A percentile compares a stretch with the other conserved stretches of the same genome.
These are phyloP conservation scores for Globisporangium rhizosaccharum DNA, from an alignment of 352 stramenopile genomes.

Conservation along the genomic window DNA sequence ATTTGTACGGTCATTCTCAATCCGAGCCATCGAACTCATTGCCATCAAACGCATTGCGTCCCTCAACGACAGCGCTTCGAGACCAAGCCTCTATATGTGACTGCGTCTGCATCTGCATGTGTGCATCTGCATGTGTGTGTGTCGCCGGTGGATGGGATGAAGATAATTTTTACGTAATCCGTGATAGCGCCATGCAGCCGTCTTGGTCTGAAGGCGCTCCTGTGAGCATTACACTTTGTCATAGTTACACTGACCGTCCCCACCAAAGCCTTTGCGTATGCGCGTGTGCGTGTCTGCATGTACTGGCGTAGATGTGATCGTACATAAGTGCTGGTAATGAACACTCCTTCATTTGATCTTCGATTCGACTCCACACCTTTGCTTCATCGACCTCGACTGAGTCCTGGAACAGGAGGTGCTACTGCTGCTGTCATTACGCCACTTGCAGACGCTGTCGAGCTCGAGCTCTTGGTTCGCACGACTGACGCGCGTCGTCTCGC, in stretches of 20 bases:
- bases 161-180: slow-evolving; percentile 14
- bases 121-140: slow-evolving; percentile 1
- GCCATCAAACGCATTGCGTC: no score
- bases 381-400: slow-evolving; percentile 5
- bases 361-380: neutral
- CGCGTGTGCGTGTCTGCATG: neutral
- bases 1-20: no score
- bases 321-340: no score
- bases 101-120: neutral
- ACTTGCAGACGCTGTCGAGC: slow-evolving; percentile 12
- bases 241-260: slow-evolving; percentile 60
- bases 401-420: neutral
- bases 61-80: no score
- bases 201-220: slow-evolving; percentile 18
- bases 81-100: no score
- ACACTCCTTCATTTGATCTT: no score
- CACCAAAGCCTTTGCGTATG: neutral
- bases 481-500: slow-evolving; percentile 20
- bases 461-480: slow-evolving; percentile 32
- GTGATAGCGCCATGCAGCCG: slow-evolving; percentile 17
- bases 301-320: neutral
- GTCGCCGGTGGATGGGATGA: slow-evolving; percentile 12
- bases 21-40: no score
- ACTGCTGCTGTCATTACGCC: neutral
- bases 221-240: slow-evolving; percentile 41